Percentiles rank a stretch among this genome's conserved stretches.
Conservation (phyloP, 495 filamentous ascomycete genomes). For the Xylaria curta region DNA sequence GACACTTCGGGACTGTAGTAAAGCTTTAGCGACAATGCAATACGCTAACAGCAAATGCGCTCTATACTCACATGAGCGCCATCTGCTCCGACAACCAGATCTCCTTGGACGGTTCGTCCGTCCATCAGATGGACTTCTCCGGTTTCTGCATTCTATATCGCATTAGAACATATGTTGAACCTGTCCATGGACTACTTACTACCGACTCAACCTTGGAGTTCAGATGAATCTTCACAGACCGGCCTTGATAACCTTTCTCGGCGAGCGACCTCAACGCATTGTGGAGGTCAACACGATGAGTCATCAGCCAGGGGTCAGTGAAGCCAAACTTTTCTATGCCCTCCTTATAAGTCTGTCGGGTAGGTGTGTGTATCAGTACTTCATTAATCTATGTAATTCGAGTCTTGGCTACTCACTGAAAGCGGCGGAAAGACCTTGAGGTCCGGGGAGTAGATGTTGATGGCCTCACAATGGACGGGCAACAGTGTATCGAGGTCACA, state of each 20-base stretch:
- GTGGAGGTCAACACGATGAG: constrained; percentile 18
- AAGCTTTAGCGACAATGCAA: not conserved
- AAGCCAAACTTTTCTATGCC: not conserved
- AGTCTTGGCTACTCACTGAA: not conserved
- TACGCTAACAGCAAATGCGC: not conserved
- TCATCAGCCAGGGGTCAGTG: constrained; percentile 2
- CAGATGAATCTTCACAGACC: constrained; percentile 45
- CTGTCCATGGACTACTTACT: constrained; percentile 38
- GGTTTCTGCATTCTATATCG: constrained; percentile 44
- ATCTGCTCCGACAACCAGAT: constrained; percentile 59
- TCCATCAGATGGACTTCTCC: constrained; percentile 47
- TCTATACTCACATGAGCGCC: constrained; percentile 49
- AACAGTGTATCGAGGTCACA: constrained; percentile 57
- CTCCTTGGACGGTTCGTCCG: constrained; percentile 42
- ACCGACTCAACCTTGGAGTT: constrained; percentile 31
- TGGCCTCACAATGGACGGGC: constrained; percentile 2
- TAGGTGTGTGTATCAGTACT: not conserved
- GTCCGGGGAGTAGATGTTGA: not conserved
- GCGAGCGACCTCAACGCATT: constrained; percentile 47
- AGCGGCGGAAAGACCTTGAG: not conserved
- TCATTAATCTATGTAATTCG: not conserved
- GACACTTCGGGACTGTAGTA: not conserved
- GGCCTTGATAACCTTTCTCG: constrained; percentile 41
- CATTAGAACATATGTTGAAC: constrained; percentile 25
- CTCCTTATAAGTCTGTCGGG: not conserved